Conservation (phyloP, 2,329 filamentous ascomycete species). For the Cordyceps javanica region DNA sequence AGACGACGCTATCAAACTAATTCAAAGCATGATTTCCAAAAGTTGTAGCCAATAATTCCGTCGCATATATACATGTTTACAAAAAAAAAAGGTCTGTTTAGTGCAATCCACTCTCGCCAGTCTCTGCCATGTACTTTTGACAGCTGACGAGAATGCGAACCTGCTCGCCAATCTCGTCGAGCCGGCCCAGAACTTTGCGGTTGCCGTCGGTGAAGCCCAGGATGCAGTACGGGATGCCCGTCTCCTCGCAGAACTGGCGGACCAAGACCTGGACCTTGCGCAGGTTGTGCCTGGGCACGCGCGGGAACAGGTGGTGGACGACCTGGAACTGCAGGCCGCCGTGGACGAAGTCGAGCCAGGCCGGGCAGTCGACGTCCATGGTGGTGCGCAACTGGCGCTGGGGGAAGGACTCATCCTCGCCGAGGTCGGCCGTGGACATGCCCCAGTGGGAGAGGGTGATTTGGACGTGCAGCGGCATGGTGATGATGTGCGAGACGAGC, state of each 20-base stretch:
- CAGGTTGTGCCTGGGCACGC: conserved; percentile 63
- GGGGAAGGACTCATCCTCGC: conserved; percentile 59
- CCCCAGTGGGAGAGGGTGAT: conserved; percentile 69
- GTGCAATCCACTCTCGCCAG: conserved; percentile 37
- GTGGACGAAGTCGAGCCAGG: conserved; percentile 67
- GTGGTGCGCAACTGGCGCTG: conserved; percentile 66
- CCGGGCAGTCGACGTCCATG: conserved; percentile 68
- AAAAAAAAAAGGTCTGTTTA: conserved; percentile 4
- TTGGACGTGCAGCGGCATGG: conserved; percentile 64
- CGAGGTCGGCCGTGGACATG: conserved; percentile 62
- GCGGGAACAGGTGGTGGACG: conserved; percentile 63
- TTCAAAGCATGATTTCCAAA: background rate
- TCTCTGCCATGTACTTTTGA: conserved; percentile 43
- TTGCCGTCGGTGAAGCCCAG: conserved; percentile 59
- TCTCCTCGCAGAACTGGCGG: conserved; percentile 58
- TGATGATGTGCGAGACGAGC: conserved; percentile 57
- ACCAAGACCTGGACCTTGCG: conserved; percentile 54
- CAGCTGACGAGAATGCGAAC: conserved; percentile 54
- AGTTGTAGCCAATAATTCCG: background rate
- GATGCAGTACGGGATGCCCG: conserved; percentile 55
- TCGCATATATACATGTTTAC: background rate
- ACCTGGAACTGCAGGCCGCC: conserved; percentile 69
- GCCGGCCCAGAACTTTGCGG: conserved; percentile 38
- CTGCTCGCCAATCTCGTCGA: conserved; percentile 56
- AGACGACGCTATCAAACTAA: background rate